Base-by-base conservation (phyloP, 176 grass and related monocot species). In the Bothriochloa decipiens region DNA sequence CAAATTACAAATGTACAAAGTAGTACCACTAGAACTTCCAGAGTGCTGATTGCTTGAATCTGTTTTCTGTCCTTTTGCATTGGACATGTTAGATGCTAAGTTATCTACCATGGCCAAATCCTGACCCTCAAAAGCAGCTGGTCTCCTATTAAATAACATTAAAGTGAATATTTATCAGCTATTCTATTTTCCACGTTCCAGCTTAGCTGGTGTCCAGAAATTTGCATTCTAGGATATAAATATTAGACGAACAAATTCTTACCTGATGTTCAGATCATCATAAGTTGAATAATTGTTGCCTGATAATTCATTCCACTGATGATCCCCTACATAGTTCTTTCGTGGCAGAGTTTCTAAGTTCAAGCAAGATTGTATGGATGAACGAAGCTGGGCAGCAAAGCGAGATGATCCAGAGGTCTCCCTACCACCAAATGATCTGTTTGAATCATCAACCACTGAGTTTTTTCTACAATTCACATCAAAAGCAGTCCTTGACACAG, bases 321-420 rank as follows among this genome's bases (percentile, higher is more conserved):
- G 25, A 58, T 26, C 63, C 66, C 16, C 61, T 65, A 68, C 7
- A 37, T 45, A 58, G 72, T 67, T 90, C 58, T 73, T 90, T 74
- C 10, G 36, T 2, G 72, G 26, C 33, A 58, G 68, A 68, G 37
- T 83, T 74, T 79, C 74, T 46, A 90, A 72, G 46, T 82, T 82
- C 68, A 83, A 86, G 67, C 79, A 86, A 79, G 84, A 83, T 45
- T 74, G 72, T 75, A 86, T 57, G 27, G 74, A 90, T 49, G 73
- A 29, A 72, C 35, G 78, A 45, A 78, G 79, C 47, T 86, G 83
- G 26, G 26, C 25, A 68, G 83, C 79, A 47, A 82, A 90, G 6
- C 86, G 83, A 86, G 74, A 82, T 28, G 72, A 55, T 84, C 84
- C 64, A 91, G 76, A 83, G 42, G 70, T 64, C 20, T 7, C 33